Conservation (phyloP, 257 asterid species). For the Penstemon davidsonii region DNA sequence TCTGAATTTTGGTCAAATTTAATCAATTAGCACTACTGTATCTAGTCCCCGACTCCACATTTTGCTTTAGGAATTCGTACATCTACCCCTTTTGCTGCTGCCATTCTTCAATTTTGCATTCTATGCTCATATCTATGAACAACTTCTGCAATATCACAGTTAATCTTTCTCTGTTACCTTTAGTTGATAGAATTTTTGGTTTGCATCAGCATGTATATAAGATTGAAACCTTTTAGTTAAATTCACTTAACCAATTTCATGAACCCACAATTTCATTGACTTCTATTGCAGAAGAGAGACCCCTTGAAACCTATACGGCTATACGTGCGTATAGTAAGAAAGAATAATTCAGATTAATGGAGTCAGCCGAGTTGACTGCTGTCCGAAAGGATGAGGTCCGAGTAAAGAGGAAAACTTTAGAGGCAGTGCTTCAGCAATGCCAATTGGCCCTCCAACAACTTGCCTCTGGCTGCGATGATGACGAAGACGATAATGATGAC, state of each 20-base stretch:
- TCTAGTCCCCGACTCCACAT: too few relatives aligned
- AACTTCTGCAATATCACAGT: too few relatives aligned
- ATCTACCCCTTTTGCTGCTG: not conserved
- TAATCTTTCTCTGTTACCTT: not conserved
- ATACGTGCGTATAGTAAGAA: slow-evolving; percentile 1
- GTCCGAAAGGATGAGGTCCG: slow-evolving; percentile 56
- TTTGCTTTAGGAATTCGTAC: too few relatives aligned
- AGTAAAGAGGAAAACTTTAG: slow-evolving; percentile 75
- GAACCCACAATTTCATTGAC: not conserved
- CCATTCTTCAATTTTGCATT: too few relatives aligned
- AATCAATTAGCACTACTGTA: too few relatives aligned
- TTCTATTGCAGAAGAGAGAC: slow-evolving; percentile 22
- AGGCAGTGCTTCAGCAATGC: slow-evolving; percentile 76
- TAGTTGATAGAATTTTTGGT: slow-evolving; percentile 1
- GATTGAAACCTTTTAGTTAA: not conserved
- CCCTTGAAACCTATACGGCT: slow-evolving; percentile 14
- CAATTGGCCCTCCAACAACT: slow-evolving; percentile 77
- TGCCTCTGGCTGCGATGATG: slow-evolving; percentile 42
- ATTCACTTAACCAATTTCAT: slow-evolving; percentile 18
- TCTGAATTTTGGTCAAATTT: not conserved
- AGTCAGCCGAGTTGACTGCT: slow-evolving; percentile 34
- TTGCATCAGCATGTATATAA: not conserved
- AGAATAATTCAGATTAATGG: slow-evolving; percentile 34
- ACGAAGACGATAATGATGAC: slow-evolving; percentile 25
- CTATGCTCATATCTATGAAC: not conserved